Evolutionary conservation across 2,329 filamentous ascomycete genomes (phyloP).

Genomic region (Colletotrichum plurivorum): DNA sequence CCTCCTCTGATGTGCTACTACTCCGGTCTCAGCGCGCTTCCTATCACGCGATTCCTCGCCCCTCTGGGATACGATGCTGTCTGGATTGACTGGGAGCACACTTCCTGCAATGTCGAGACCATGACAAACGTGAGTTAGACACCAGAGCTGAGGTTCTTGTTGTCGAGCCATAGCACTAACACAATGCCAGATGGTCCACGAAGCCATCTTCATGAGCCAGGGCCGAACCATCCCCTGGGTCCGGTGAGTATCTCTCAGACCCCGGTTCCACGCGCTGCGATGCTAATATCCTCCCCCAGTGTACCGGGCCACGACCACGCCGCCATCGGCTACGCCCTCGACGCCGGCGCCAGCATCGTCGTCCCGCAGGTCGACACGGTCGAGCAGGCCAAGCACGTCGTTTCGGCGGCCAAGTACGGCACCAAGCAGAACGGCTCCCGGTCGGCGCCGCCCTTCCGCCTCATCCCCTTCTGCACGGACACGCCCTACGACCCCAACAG

Average conservation of each 20-base stretch:
- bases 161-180: conserved; percentile 22
- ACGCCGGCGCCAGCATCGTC: conserved; percentile 63
- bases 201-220: conserved; percentile 61
- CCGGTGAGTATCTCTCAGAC: conserved; percentile 41
- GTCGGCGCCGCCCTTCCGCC: conserved; percentile 61
- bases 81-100: conserved; percentile 65
- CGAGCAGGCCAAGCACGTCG: conserved; percentile 58
- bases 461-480: conserved; percentile 58
- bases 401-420: conserved; percentile 61
- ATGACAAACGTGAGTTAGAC: conserved; percentile 54
- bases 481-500: conserved; percentile 47
- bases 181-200: conserved; percentile 56
- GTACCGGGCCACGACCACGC: conserved; percentile 63
- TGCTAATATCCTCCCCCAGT: conserved; percentile 12
- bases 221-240: conserved; percentile 62
- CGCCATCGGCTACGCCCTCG: conserved; percentile 61
- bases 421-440: conserved; percentile 55
- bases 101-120: conserved; percentile 61
- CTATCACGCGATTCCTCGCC: conserved; percentile 56
- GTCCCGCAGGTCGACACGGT: conserved; percentile 64
- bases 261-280: background rate
- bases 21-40: conserved; percentile 55
- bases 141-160: too few relatives aligned
- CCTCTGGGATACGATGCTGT: conserved; percentile 59
- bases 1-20: conserved; percentile 60